phyloP scores from a whole-genome alignment of 2,329 filamentous ascomycete species.

The Diaporthe sp. region DNA sequence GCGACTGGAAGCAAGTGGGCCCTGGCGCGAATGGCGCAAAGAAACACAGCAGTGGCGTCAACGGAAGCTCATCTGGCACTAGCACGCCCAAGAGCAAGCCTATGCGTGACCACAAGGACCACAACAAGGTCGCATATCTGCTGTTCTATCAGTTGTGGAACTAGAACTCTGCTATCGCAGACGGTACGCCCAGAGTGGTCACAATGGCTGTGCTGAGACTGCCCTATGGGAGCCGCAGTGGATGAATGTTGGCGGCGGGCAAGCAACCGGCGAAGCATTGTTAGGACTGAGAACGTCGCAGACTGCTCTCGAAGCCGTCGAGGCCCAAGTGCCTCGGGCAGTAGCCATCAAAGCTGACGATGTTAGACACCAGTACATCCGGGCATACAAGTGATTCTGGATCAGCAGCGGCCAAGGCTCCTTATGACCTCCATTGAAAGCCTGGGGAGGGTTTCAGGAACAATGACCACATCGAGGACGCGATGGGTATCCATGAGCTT shows the following conservation, averaged over 20 bases:
- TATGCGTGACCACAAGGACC: conserved; percentile 76
- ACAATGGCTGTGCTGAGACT: neutral
- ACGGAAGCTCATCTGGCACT: conserved; percentile 68
- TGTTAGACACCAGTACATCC: neutral
- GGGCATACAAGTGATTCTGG: neutral
- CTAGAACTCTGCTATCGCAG: conserved; percentile 12
- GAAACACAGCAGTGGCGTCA: conserved; percentile 80
- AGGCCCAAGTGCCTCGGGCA: neutral
- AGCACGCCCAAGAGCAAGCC: conserved; percentile 69
- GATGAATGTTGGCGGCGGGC: neutral
- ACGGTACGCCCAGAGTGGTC: neutral
- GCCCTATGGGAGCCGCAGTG: neutral
- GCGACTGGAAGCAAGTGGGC: conserved; percentile 84
- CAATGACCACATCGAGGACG: neutral
- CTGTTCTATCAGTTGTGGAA: conserved; percentile 82
- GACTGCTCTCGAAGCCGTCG: neutral
- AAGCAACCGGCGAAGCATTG: neutral
- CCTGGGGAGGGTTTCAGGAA: neutral
- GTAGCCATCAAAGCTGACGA: neutral
- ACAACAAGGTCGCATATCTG: conserved; percentile 97
- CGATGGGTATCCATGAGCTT: neutral
- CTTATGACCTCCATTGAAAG: neutral
- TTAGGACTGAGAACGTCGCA: neutral
- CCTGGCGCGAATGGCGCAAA: conserved; percentile 73
- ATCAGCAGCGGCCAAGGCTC: neutral